phyloP scores from a whole-genome alignment of 441 rosid species.

The Euphorbia schlechtendalii region DNA sequence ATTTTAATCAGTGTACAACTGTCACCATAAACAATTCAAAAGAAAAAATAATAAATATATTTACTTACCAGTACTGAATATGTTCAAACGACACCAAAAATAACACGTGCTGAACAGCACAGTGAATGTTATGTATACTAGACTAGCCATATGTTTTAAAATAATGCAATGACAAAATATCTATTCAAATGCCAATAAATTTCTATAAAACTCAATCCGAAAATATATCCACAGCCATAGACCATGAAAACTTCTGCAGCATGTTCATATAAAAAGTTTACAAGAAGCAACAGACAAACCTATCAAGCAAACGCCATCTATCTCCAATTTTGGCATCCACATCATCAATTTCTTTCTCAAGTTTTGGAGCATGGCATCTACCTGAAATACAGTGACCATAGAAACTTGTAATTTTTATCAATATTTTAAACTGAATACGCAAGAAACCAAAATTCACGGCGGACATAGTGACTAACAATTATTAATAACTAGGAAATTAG shows the following conservation, averaged over 20 bases:
- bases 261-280: constrained; percentile 3
- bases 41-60: too few relatives aligned
- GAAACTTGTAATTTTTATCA: constrained; percentile 1
- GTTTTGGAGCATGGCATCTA: constrained; percentile 89
- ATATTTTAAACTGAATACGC: constrained; percentile 6
- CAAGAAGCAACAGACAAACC: constrained; percentile 38
- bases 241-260: neutral
- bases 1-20: too few relatives aligned
- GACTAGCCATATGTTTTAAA: neutral
- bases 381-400: constrained; percentile 37
- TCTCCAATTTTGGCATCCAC: constrained; percentile 87
- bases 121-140: neutral
- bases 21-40: neutral
- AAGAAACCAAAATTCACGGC: neutral
- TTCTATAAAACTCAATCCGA: neutral
- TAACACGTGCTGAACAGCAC: neutral
- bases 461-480: constrained; percentile 10
- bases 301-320: constrained; percentile 81
- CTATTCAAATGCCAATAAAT: neutral
- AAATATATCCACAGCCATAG: neutral
- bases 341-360: constrained; percentile 87
- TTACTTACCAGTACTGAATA: too few relatives aligned
- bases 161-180: neutral
- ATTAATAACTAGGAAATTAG: neutral
- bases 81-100: neutral